phyloP scores from a whole-genome alignment of 495 filamentous ascomycete species.

The Glonium stellatum region DNA sequence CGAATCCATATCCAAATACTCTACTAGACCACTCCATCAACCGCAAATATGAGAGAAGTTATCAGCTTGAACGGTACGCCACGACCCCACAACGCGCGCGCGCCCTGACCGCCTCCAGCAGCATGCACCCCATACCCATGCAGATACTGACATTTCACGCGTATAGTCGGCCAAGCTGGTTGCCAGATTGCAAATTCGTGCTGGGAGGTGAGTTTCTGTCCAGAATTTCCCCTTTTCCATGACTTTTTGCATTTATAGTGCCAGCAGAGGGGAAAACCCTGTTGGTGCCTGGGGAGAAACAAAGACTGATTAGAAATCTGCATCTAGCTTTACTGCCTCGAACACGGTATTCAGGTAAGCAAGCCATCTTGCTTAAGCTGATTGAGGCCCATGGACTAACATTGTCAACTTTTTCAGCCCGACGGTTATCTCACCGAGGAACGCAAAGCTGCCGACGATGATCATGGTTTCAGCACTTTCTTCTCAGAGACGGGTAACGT shows the following conservation, averaged over 20 bases:
- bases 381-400: constrained; percentile 36
- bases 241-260: neutral
- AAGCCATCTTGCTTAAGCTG: constrained; percentile 16
- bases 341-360: constrained; percentile 97
- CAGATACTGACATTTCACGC: constrained; percentile 33
- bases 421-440: constrained; percentile 99
- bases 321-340: constrained; percentile 92
- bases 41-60: constrained; percentile 81
- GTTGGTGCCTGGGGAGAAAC: neutral
- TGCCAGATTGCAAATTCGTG: constrained; percentile 99
- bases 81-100: constrained; percentile 18
- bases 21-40: neutral
- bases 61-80: constrained; percentile 96
- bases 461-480: constrained; percentile 99
- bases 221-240: neutral
- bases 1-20: constrained; percentile 18
- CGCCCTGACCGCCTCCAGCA: constrained; percentile 32
- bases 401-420: constrained; percentile 51
- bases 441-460: constrained; percentile 83
- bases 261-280: neutral
- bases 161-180: constrained; percentile 95
- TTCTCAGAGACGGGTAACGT: constrained; percentile 95
- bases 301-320: constrained; percentile 10
- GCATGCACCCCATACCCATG: neutral
- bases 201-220: constrained; percentile 79